Evolutionary conservation across 2,329 filamentous ascomycete species (phyloP).

Genomic region (Emergomyces orientalis): DNA sequence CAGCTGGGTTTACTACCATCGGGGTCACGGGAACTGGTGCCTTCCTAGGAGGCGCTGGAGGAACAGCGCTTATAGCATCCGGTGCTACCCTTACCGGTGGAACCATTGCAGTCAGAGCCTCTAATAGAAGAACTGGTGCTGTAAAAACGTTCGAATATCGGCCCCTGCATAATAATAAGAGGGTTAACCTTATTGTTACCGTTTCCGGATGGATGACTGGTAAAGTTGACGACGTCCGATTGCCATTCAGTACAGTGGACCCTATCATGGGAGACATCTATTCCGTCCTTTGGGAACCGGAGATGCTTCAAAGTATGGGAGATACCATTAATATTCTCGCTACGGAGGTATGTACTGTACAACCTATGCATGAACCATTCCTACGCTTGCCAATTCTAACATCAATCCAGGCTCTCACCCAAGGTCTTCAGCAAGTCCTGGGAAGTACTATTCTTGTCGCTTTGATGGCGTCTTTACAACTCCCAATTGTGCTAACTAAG

Average conservation of each 20-base stretch:
- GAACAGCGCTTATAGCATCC: slow-evolving; percentile 88
- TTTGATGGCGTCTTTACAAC: slow-evolving; percentile 83
- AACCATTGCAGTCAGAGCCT: slow-evolving; percentile 75
- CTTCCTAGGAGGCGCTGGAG: slow-evolving; percentile 85
- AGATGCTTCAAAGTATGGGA: slow-evolving; percentile 96
- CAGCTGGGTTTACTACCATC: slow-evolving; percentile 89
- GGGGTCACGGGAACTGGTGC: slow-evolving; percentile 80
- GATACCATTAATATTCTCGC: slow-evolving; percentile 97
- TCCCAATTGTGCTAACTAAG: slow-evolving; percentile 89
- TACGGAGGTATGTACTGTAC: slow-evolving; percentile 63
- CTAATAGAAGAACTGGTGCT: slow-evolving; percentile 76
- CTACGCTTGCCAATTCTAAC: background rate
- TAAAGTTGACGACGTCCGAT: slow-evolving; percentile 88
- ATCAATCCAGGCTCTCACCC: slow-evolving; percentile 65
- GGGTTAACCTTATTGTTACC: slow-evolving; percentile 89
- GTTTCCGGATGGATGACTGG: slow-evolving; percentile 98
- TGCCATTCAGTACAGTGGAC: slow-evolving; percentile 93
- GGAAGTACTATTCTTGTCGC: slow-evolving; percentile 80
- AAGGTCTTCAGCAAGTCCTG: slow-evolving; percentile 90
- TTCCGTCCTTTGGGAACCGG: slow-evolving; percentile 93
- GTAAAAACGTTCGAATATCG: slow-evolving; percentile 97
- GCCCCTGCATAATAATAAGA: slow-evolving; percentile 94
- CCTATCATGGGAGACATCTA: slow-evolving; percentile 98
- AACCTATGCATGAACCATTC: background rate
- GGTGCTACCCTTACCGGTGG: slow-evolving; percentile 77